Conservation (phyloP, 176 grass and related monocot species). For the Aegilops longissima region DNA sequence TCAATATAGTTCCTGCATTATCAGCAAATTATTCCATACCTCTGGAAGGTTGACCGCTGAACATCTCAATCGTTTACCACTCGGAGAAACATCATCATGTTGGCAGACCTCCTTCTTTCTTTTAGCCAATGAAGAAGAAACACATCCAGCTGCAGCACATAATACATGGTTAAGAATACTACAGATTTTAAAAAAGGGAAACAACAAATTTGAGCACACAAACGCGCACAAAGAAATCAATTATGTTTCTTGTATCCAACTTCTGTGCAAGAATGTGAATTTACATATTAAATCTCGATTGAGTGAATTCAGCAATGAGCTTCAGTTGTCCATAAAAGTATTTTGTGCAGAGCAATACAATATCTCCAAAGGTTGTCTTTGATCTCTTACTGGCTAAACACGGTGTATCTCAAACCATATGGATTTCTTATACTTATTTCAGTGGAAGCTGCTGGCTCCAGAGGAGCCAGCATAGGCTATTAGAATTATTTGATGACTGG, state of each 20-base stretch:
- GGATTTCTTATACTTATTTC: not conserved
- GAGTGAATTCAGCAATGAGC: not conserved
- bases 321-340: not conserved
- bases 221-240: not conserved
- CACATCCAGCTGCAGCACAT: not conserved
- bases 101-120: not conserved
- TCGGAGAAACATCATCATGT: not conserved
- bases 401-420: not conserved
- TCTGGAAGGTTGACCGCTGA: not conserved
- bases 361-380: not conserved
- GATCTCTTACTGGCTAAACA: not conserved
- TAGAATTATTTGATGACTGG: not conserved
- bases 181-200: not conserved
- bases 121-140: not conserved
- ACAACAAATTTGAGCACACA: not conserved
- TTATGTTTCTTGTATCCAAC: not conserved
- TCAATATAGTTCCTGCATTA: not conserved
- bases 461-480: not conserved
- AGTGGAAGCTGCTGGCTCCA: too few species aligned
- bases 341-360: not conserved
- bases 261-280: not conserved
- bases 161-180: not conserved
- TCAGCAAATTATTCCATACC: not conserved
- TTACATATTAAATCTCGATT: not conserved
- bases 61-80: not conserved